Conservation (phyloP, 2,329 filamentous ascomycete species). For the Calonectria pteridis region DNA sequence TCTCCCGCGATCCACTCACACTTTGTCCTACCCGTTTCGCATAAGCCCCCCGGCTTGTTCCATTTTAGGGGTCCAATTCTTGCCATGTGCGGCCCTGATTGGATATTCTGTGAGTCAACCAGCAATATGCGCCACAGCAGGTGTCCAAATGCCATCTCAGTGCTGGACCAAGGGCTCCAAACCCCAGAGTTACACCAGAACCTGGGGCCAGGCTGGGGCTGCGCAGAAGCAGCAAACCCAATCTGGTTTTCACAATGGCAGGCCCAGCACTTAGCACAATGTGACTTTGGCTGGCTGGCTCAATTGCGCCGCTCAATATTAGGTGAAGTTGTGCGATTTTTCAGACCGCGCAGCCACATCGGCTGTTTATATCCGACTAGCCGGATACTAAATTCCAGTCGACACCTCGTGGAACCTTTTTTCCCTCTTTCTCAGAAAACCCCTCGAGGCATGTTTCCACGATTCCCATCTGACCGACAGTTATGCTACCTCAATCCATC, state of each 20-base stretch:
- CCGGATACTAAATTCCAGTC: neutral
- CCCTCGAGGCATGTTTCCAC: neutral
- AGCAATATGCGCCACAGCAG: conserved; percentile 21
- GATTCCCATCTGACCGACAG: neutral
- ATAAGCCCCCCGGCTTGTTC: conserved; percentile 30
- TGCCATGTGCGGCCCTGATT: conserved; percentile 27
- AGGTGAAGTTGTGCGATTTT: neutral
- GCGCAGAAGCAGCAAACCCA: neutral
- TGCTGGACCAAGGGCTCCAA: neutral
- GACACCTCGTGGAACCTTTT: neutral
- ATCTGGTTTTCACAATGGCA: neutral
- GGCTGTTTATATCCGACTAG: neutral
- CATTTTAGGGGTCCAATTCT: conserved; percentile 41
- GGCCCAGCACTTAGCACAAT: neutral
- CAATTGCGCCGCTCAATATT: neutral
- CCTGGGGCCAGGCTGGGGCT: neutral
- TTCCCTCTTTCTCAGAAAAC: neutral
- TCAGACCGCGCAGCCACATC: neutral
- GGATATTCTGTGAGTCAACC: conserved; percentile 17
- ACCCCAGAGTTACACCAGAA: conserved; percentile 7
- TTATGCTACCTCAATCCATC: neutral
- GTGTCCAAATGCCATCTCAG: neutral
- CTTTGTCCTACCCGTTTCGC: conserved; percentile 36
- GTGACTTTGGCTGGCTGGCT: neutral
- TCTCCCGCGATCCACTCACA: conserved; percentile 42